Percentiles rank a stretch among this genome's conserved stretches.
These are phyloP conservation scores for Ogataea populi-albae DNA, from an alignment of 805 yeast species.

Conservation along the genomic window DNA sequence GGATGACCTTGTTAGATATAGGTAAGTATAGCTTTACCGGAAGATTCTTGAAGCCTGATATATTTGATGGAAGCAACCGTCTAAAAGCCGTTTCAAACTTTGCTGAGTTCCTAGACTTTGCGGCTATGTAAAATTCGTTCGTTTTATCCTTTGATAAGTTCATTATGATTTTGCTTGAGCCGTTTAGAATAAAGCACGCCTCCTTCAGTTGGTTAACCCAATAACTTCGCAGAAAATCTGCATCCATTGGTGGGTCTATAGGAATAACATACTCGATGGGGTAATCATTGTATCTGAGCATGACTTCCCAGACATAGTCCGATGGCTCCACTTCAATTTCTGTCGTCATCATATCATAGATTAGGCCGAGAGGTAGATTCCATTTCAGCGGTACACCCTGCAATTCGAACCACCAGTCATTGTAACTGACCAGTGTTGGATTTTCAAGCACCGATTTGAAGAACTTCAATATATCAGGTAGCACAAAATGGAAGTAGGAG, in stretches of 20 bases:
- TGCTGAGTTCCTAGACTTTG: slow-evolving; percentile 25
- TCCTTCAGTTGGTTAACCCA: slow-evolving; percentile 85
- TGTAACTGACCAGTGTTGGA: slow-evolving; percentile 13
- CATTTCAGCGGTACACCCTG: slow-evolving; percentile 66
- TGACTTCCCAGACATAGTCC: slow-evolving; percentile 42
- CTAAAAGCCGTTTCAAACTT: slow-evolving; percentile 21
- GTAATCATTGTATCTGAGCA: slow-evolving; percentile 38
- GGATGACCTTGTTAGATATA: slow-evolving; percentile 33
- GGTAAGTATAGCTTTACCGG: slow-evolving; percentile 51
- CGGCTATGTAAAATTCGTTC: slow-evolving; percentile 50
- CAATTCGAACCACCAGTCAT: slow-evolving; percentile 62
- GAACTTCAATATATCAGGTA: slow-evolving; percentile 36
- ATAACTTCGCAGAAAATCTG: slow-evolving; percentile 40
- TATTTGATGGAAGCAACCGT: slow-evolving; percentile 27
- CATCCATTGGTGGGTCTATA: slow-evolving; percentile 13
- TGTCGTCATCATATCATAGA: slow-evolving; percentile 44
- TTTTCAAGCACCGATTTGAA: slow-evolving; percentile 34
- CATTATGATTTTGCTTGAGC: slow-evolving; percentile 82
- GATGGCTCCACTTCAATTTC: slow-evolving; percentile 7
- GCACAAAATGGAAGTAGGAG: slow-evolving; percentile 48
- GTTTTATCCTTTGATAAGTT: slow-evolving; percentile 63
- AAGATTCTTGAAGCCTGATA: slow-evolving; percentile 32
- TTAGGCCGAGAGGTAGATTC: slow-evolving; percentile 73
- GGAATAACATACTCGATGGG: slow-evolving; percentile 48
- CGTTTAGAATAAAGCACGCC: slow-evolving; percentile 69